phyloP scores from a whole-genome alignment of 345 rosid genomes.

The Populus davidiana region DNA sequence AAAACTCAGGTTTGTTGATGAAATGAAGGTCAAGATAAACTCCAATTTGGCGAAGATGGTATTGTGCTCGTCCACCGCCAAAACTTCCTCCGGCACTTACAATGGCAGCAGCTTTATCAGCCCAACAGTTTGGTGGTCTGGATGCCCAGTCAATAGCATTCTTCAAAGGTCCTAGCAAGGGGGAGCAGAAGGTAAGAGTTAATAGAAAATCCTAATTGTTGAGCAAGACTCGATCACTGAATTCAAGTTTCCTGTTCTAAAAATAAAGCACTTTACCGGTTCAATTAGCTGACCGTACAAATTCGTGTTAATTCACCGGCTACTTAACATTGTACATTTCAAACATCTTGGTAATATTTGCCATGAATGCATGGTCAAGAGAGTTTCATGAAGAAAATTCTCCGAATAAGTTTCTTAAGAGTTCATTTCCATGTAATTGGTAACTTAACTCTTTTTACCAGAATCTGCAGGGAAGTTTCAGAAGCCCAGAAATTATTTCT shows the following conservation, averaged over 20 bases:
- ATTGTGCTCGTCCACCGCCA: conserved; percentile 63
- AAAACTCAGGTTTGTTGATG: conserved; percentile 82
- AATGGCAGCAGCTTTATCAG: conserved; percentile 79
- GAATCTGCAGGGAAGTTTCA: no score
- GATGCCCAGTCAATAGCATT: conserved; percentile 95
- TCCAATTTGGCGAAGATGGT: conserved; percentile 84
- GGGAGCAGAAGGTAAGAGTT: background rate
- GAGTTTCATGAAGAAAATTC: no score
- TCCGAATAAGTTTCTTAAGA: no score
- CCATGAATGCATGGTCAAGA: no score
- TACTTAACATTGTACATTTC: no score
- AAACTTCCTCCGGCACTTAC: conserved; percentile 61
- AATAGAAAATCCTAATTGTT: background rate
- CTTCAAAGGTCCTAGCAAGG: conserved; percentile 64
- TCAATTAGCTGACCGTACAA: no score
- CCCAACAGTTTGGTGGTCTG: conserved; percentile 77
- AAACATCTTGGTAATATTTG: no score
- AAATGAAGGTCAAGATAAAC: conserved; percentile 80
- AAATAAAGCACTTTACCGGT: background rate
- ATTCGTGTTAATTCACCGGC: no score
- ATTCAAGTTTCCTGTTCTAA: background rate
- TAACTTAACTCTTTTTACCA: no score
- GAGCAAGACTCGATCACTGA: background rate
- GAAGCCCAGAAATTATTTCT: no score
- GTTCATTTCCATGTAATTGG: no score